Evolutionary conservation across 495 filamentous ascomycete species (phyloP).

Genomic region (Daldinia caldariorum): DNA sequence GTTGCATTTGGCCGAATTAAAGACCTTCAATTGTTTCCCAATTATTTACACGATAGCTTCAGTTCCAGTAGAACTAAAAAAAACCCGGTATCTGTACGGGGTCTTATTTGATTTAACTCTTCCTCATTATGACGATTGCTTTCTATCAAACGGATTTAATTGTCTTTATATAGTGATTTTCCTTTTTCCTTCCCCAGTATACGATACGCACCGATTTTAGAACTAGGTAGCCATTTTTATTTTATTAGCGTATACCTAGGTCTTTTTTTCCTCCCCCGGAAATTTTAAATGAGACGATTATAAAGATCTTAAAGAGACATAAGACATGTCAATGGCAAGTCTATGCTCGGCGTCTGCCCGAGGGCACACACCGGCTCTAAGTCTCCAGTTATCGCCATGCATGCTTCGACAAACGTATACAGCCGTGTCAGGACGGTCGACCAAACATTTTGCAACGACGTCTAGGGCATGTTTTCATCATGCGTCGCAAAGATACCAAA

Average conservation of each 20-base stretch:
- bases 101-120: not conserved
- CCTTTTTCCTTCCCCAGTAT: conserved; percentile 3
- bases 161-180: not conserved
- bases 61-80: conserved; percentile 8
- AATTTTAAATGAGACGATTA: conserved; percentile 23
- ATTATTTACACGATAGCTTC: conserved; percentile 5
- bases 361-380: conserved; percentile 15
- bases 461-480: conserved; percentile 35
- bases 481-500: conserved; percentile 49
- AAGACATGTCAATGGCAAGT: conserved; percentile 37
- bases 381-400: conserved; percentile 30
- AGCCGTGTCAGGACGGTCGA: conserved; percentile 26
- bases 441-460: conserved; percentile 27
- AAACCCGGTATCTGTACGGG: not conserved
- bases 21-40: conserved; percentile 15
- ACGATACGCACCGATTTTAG: conserved; percentile 27
- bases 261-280: conserved; percentile 1
- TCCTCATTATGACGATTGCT: not conserved
- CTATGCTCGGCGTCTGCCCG: conserved; percentile 26
- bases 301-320: conserved; percentile 12
- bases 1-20: conserved; percentile 12
- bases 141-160: conserved; percentile 15
- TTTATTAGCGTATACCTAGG: conserved; percentile 19
- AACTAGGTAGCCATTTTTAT: conserved; percentile 9
- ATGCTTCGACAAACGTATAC: conserved; percentile 28